These are phyloP conservation scores for Eleusine coracana DNA, from an alignment of 176 grass and related monocot species.

Conservation along the genomic window DNA sequence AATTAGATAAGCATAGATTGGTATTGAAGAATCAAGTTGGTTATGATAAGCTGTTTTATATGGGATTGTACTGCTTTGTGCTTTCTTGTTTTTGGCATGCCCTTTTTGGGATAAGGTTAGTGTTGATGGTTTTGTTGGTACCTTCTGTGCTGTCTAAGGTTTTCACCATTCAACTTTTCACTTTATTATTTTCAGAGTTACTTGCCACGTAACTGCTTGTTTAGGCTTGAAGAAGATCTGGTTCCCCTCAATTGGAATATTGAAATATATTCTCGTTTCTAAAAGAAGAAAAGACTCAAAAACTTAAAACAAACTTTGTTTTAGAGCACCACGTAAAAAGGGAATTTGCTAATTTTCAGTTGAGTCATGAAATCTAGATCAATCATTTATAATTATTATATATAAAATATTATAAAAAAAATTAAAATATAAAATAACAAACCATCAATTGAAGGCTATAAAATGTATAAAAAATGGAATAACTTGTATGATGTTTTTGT, in stretches of 20 bases:
- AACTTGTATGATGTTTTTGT: not conserved
- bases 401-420: no score
- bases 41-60: conserved; percentile 3
- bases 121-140: conserved; percentile 1
- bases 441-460: no score
- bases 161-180: not conserved
- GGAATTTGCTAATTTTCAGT: no score
- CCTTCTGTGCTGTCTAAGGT: not conserved
- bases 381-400: no score
- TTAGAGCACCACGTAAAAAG: not conserved
- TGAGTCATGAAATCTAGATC: no score
- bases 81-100: conserved; percentile 10
- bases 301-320: not conserved
- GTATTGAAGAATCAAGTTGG: conserved; percentile 4
- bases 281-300: not conserved
- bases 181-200: conserved; percentile 31
- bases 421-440: no score
- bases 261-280: no score
- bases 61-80: conserved; percentile 8
- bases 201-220: not conserved
- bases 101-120: conserved; percentile 1
- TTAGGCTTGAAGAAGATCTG: conserved; percentile 29
- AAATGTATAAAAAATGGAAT: conserved; percentile 4
- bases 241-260: no score
- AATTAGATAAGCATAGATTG: conserved; percentile 13